Evolutionary conservation across 352 stramenopile species (phyloP).

Genomic region (Plasmopara viticola): DNA sequence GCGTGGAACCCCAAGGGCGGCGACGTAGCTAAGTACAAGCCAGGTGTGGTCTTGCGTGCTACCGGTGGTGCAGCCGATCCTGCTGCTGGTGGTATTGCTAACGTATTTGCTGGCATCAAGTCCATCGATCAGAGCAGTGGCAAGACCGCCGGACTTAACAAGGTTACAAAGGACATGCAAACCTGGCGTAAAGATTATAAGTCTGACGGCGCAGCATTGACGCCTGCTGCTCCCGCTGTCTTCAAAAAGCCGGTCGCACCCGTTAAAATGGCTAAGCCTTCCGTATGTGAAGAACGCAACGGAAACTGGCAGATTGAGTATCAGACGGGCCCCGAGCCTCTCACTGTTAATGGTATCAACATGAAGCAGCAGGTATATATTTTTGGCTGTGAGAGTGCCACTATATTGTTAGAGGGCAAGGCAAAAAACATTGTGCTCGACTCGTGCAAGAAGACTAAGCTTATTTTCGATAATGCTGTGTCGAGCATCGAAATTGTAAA

Average conservation of each 20-base stretch:
- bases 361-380: constrained; percentile 96
- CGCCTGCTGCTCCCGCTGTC: constrained; percentile 14
- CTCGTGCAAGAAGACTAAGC: constrained; percentile 92
- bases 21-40: constrained; percentile 42
- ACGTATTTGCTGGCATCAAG: constrained; percentile 86
- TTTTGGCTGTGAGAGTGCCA: constrained; percentile 92
- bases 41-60: constrained; percentile 25
- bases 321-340: constrained; percentile 78
- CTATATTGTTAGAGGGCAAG: constrained; percentile 95
- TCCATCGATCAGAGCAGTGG: constrained; percentile 86
- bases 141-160: constrained; percentile 91
- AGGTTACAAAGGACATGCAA: constrained; percentile 96
- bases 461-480: constrained; percentile 95
- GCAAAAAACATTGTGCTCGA: constrained; percentile 97
- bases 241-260: constrained; percentile 27
- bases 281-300: constrained; percentile 84
- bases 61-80: constrained; percentile 19
- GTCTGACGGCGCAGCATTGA: constrained; percentile 36
- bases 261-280: constrained; percentile 41
- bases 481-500: constrained; percentile 97
- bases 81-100: constrained; percentile 51
- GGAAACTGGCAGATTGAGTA: constrained; percentile 97
- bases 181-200: constrained; percentile 95
- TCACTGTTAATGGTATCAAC: constrained; percentile 88
- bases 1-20: constrained; percentile 89